These are phyloP conservation scores for Psilocybe cyanescens DNA, from an alignment of 768 basidiomycete genomes.

Conservation along the genomic window DNA sequence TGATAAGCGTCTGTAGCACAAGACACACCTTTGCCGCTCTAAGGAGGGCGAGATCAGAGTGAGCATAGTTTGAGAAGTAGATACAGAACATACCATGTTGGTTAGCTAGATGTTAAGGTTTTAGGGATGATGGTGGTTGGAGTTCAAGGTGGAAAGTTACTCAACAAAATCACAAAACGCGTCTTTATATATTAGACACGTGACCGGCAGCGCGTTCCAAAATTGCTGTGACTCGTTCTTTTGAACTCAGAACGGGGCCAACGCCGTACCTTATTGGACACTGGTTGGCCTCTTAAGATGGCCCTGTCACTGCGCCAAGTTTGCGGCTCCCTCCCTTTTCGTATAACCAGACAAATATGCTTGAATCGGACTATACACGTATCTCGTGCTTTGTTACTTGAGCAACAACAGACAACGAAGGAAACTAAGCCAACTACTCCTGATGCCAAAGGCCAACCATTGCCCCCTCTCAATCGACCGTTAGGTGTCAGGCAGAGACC, in stretches of 20 bases:
- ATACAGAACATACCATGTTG: slow-evolving; percentile 19
- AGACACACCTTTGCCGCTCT: slow-evolving; percentile 44
- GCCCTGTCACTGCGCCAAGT: not conserved
- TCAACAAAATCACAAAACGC: slow-evolving; percentile 35
- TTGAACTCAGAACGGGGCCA: not conserved
- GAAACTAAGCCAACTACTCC: slow-evolving; percentile 3
- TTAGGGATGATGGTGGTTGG: slow-evolving; percentile 38
- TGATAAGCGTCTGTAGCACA: not conserved
- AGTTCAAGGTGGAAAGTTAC: slow-evolving; percentile 35
- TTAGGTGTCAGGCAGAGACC: slow-evolving; percentile 79
- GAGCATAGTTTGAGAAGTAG: not conserved
- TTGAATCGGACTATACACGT: not conserved
- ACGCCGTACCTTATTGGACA: not conserved
- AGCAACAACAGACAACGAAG: slow-evolving; percentile 6
- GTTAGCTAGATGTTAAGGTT: slow-evolving; percentile 9
- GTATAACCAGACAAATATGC: not conserved
- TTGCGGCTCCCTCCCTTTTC: not conserved
- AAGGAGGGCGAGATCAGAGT: not conserved
- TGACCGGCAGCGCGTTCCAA: slow-evolving; percentile 12
- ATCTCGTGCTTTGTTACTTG: slow-evolving; percentile 15
- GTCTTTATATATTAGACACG: slow-evolving; percentile 41
- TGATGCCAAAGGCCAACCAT: slow-evolving; percentile 19
- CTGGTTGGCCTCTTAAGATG: not conserved
- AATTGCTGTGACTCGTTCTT: not conserved
- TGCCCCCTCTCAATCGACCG: slow-evolving; percentile 59